phyloP scores from a whole-genome alignment of 805 yeast species.

The Teunomyces cretensis region DNA sequence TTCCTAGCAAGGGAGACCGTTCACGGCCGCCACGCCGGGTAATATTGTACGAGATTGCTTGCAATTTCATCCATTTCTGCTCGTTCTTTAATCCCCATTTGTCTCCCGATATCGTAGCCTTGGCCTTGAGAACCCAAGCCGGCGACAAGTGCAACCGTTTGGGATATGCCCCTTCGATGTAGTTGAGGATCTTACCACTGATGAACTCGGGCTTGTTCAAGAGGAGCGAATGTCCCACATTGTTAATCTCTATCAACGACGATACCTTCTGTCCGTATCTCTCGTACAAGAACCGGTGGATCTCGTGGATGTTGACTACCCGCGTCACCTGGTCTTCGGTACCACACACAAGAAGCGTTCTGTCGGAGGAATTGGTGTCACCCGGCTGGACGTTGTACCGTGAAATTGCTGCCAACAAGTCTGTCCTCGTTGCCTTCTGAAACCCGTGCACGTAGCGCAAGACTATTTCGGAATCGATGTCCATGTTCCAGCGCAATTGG shows the following conservation, averaged over 20 bases:
- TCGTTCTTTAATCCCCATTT: constrained; percentile 82
- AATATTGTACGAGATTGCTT: constrained; percentile 49
- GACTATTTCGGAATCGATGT: constrained; percentile 54
- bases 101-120: constrained; percentile 62
- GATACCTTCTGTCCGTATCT: constrained; percentile 27
- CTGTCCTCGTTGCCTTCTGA: constrained; percentile 39
- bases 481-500: constrained; percentile 73
- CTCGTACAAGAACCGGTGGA: constrained; percentile 24
- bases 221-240: constrained; percentile 66
- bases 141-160: constrained; percentile 55
- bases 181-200: constrained; percentile 61
- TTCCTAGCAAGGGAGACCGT: constrained; percentile 56
- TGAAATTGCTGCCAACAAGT: constrained; percentile 41
- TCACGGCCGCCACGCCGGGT: constrained; percentile 28
- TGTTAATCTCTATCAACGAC: constrained; percentile 36
- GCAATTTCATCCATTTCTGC: constrained; percentile 63
- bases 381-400: constrained; percentile 34
- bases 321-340: constrained; percentile 59
- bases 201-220: constrained; percentile 62
- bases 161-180: constrained; percentile 49
- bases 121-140: constrained; percentile 67
- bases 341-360: constrained; percentile 60
- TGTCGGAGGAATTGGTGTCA: constrained; percentile 33
- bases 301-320: constrained; percentile 28
- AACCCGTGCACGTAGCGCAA: constrained; percentile 55